These are phyloP conservation scores for Gaultheria prostrata DNA, from an alignment of 148 eudicot genomes.

Conservation along the genomic window DNA sequence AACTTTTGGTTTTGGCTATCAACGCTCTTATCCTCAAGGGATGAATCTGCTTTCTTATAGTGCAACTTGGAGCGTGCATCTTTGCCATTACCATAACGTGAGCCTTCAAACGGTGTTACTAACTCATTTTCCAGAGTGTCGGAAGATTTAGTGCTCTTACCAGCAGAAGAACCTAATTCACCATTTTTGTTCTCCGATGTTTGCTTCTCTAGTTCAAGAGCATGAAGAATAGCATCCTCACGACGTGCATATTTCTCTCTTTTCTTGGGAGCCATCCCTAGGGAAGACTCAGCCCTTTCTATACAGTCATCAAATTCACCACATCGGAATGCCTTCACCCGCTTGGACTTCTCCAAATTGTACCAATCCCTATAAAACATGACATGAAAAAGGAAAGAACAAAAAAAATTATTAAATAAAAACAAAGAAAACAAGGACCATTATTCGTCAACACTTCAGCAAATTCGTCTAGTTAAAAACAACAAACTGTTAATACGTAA, in stretches of 20 bases:
- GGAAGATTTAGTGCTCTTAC: slow-evolving; percentile 33
- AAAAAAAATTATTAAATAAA: slow-evolving; percentile 9
- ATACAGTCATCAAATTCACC: slow-evolving; percentile 97
- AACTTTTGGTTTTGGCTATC: slow-evolving; percentile 28
- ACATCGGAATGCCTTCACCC: slow-evolving; percentile 95
- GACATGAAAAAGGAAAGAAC: neutral
- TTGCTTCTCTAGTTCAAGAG: slow-evolving; percentile 90
- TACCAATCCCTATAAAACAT: slow-evolving; percentile 85
- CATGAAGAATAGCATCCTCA: slow-evolving; percentile 97
- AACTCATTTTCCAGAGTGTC: slow-evolving; percentile 37
- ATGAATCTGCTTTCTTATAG: slow-evolving; percentile 32
- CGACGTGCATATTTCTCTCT: slow-evolving; percentile 97
- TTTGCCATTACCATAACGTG: slow-evolving; percentile 49
- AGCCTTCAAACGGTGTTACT: slow-evolving; percentile 33
- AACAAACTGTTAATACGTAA: neutral
- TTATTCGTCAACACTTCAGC: neutral
- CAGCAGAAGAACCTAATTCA: slow-evolving; percentile 40
- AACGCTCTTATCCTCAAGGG: slow-evolving; percentile 34
- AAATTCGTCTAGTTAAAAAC: neutral
- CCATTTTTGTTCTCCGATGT: slow-evolving; percentile 58
- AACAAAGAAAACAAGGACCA: slow-evolving; percentile 15
- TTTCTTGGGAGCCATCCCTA: slow-evolving; percentile 84
- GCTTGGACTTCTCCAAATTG: slow-evolving; percentile 97
- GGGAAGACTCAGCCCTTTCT: slow-evolving; percentile 84
- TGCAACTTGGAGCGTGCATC: slow-evolving; percentile 27